Evolutionary conservation across 1,139 yeast species (phyloP), one percentile per base, ranked within the genome.

Genomic region (Candida tunisiensis): DNA sequence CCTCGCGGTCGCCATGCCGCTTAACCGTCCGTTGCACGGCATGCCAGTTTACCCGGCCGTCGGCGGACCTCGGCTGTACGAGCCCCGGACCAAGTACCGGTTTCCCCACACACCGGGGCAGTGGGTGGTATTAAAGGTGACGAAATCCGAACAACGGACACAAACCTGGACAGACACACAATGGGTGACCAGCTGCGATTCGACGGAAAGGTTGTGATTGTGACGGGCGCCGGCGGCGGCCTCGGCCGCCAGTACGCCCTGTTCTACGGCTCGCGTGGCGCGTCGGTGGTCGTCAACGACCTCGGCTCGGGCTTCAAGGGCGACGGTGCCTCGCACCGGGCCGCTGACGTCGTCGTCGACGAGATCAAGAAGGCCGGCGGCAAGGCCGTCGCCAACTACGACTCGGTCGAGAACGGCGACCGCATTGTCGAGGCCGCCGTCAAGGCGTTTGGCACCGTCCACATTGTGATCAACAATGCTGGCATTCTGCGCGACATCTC

Each of bases 161-260:
- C 17, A 27, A 6, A 17, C n/a, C n/a, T n/a, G n/a, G n/a, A n/a
- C n/a, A n/a, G n/a, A n/a, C 13, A 23, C 25, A 24, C 13, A 12
- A 37, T 34, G 34, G 26, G 36, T 26, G 47, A 51, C 7, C 27
- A 40, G 31, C 43, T 66, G 17, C 38, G 58, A 37, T 80, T 73
- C 45, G 75, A 78, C 43, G 82, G 72, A 45, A 73, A 77, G 50
- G 95, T 83, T 28, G 95, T 82, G 19, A 69, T 83, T 37, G 73
- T 88, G 51, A 88, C 96, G 32, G 98, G 96, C 25, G 92, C 95
- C 28, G 98, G 98, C 38, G 96, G 95, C 42, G 98, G 96, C 22
- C 67, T 88, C 28, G 98, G 98, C 23, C 77, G 66, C 47, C 73
- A 73, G 29, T 88, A 88, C 53, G 93, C 95, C 14, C 57, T 80